These are phyloP conservation scores for Brettanomyces custersianus DNA, from an alignment of 805 yeast genomes.

Conservation along the genomic window DNA sequence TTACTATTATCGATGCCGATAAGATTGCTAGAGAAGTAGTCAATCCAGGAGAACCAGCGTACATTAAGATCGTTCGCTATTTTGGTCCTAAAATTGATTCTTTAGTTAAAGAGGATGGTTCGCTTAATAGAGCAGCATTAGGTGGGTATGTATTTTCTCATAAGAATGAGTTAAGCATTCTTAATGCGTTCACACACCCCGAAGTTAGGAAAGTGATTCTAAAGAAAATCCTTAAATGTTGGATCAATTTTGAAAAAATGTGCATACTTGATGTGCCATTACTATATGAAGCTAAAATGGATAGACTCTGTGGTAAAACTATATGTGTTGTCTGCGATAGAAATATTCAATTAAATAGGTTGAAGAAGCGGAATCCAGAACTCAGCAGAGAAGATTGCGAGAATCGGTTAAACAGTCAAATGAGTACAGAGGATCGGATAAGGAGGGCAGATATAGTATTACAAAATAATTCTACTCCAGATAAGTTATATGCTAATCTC, in stretches of 20 bases:
- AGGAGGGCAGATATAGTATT: conserved; percentile 56
- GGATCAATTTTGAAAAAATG: conserved; percentile 46
- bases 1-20: conserved; percentile 83
- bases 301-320: conserved; percentile 60
- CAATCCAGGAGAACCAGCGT: conserved; percentile 69
- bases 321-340: conserved; percentile 59
- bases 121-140: conserved; percentile 61
- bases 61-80: conserved; percentile 49
- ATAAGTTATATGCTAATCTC: conserved; percentile 34
- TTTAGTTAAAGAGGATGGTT: conserved; percentile 33
- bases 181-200: conserved; percentile 82
- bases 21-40: conserved; percentile 79
- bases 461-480: conserved; percentile 45
- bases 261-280: conserved; percentile 87
- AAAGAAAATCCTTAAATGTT: conserved; percentile 44
- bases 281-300: conserved; percentile 71
- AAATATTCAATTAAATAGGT: conserved; percentile 52
- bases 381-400: conserved; percentile 57
- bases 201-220: conserved; percentile 66
- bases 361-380: conserved; percentile 59
- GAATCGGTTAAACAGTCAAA: conserved; percentile 68
- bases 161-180: conserved; percentile 41
- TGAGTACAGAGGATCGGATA: conserved; percentile 52
- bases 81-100: conserved; percentile 50
- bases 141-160: conserved; percentile 69